Evolutionary conservation across 106 monocot genomes (phyloP).

Genomic region (Allium fistulosum): DNA sequence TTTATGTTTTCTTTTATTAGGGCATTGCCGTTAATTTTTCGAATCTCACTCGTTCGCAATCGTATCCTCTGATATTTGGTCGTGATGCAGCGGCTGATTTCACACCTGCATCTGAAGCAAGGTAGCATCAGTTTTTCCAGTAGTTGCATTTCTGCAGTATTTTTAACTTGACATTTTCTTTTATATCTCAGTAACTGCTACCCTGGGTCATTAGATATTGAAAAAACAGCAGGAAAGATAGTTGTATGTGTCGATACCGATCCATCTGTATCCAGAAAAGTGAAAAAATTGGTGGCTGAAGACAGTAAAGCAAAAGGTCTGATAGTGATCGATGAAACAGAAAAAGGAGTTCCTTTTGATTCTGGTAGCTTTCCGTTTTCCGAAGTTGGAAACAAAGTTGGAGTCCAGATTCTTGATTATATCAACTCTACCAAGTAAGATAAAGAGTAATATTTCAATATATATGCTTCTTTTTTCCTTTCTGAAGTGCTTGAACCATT

Average conservation of each 20-base stretch:
- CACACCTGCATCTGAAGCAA: slow-evolving; percentile 82
- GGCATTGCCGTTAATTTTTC: slow-evolving; percentile 85
- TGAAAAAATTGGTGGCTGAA: slow-evolving; percentile 86
- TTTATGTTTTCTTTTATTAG: slow-evolving; percentile 17
- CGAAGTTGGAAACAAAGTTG: slow-evolving; percentile 45
- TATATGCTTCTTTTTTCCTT: background rate
- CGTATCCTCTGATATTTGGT: slow-evolving; percentile 68
- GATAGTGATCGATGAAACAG: slow-evolving; percentile 64
- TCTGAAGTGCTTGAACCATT: background rate
- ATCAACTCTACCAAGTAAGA: slow-evolving; percentile 82
- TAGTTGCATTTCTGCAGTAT: background rate
- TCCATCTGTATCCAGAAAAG: slow-evolving; percentile 48
- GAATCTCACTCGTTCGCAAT: slow-evolving; percentile 46
- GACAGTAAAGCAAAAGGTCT: slow-evolving; percentile 59
- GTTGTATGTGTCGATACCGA: slow-evolving; percentile 72
- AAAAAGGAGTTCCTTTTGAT: slow-evolving; percentile 65
- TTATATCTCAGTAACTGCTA: slow-evolving; percentile 72
- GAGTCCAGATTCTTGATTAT: slow-evolving; percentile 63
- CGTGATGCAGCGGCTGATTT: slow-evolving; percentile 55
- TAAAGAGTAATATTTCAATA: background rate
- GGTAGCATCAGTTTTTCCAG: slow-evolving; percentile 23
- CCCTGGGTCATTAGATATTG: slow-evolving; percentile 74
- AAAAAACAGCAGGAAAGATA: slow-evolving; percentile 68
- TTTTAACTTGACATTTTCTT: background rate
- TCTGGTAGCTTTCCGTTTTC: slow-evolving; percentile 84